Conservation (phyloP, 2,329 filamentous ascomycete species). For the Westerdykella aurantiaca region DNA sequence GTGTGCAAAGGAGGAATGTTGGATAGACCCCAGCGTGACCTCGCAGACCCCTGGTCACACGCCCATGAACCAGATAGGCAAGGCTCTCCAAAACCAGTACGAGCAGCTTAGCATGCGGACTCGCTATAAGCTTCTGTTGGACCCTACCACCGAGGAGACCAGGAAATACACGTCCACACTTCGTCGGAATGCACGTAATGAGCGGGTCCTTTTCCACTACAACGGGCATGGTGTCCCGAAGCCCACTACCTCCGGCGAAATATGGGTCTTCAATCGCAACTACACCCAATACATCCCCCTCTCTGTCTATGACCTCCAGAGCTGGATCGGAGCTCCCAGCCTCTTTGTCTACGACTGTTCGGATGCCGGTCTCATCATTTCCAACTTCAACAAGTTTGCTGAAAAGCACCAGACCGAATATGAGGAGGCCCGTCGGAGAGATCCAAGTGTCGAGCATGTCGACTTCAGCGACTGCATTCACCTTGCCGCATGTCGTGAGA, state of each 20-base stretch:
- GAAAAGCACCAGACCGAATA: conserved; percentile 94
- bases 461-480: conserved; percentile 84
- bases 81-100: conserved; percentile 92
- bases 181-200: conserved; percentile 87
- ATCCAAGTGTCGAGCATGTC: conserved; percentile 60
- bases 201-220: conserved; percentile 95
- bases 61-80: conserved; percentile 88
- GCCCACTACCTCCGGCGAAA: conserved; percentile 90
- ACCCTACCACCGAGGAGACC: conserved; percentile 94
- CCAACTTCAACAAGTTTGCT: conserved; percentile 89
- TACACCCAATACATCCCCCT: conserved; percentile 99
- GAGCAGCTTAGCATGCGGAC: conserved; percentile 91
- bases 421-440: conserved; percentile 65
- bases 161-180: conserved; percentile 93
- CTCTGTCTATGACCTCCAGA: conserved; percentile 88
- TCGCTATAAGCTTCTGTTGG: conserved; percentile 94
- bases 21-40: conserved; percentile 83
- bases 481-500: conserved; percentile 81
- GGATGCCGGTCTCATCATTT: conserved; percentile 89
- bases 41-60: conserved; percentile 67
- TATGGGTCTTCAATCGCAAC: conserved; percentile 99
- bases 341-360: conserved; percentile 98
- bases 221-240: conserved; percentile 97
- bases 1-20: conserved; percentile 89
- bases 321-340: conserved; percentile 91